These are phyloP conservation scores for Penicillium goetzii DNA, from an alignment of 495 filamentous ascomycete genomes.

Conservation along the genomic window DNA sequence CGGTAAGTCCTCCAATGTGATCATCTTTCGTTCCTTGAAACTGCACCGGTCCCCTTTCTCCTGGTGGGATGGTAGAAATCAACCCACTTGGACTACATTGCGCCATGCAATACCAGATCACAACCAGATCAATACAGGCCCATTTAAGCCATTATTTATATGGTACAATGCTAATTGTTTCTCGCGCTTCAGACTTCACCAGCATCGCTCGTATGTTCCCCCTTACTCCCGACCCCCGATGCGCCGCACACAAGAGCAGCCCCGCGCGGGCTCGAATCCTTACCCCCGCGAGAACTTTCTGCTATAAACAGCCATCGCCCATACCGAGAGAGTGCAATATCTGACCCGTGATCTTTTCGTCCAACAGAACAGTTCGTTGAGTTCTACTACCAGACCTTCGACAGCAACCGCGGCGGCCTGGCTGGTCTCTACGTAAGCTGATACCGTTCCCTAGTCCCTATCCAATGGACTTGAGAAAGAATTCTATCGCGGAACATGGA, in stretches of 20 bases:
- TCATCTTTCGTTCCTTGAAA: not conserved
- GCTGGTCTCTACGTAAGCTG: constrained; percentile 73
- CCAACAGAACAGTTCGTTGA: constrained; percentile 75
- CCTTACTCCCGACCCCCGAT: constrained; percentile 5
- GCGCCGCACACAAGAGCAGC: constrained; percentile 14
- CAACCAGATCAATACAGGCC: constrained; percentile 7
- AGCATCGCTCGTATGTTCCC: constrained; percentile 58
- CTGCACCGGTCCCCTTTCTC: too few species aligned
- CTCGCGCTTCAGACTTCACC: constrained; percentile 49
- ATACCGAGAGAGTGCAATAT: not conserved
- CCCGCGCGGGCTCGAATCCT: constrained; percentile 12
- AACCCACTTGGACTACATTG: constrained; percentile 11
- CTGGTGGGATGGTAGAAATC: not conserved
- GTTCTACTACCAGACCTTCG: constrained; percentile 90
- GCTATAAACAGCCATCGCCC: not conserved
- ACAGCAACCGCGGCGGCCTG: constrained; percentile 63
- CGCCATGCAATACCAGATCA: constrained; percentile 19
- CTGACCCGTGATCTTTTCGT: constrained; percentile 21
- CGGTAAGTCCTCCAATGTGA: constrained; percentile 32
- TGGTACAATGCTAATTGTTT: constrained; percentile 26
- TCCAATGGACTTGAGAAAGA: not conserved
- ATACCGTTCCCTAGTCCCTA: not conserved
- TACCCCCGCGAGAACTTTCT: not conserved
- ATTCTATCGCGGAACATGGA: not conserved
- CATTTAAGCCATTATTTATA: not conserved